Evolutionary conservation across 495 filamentous ascomycete genomes (phyloP).

Genomic region (Daldinia vernicosa): DNA sequence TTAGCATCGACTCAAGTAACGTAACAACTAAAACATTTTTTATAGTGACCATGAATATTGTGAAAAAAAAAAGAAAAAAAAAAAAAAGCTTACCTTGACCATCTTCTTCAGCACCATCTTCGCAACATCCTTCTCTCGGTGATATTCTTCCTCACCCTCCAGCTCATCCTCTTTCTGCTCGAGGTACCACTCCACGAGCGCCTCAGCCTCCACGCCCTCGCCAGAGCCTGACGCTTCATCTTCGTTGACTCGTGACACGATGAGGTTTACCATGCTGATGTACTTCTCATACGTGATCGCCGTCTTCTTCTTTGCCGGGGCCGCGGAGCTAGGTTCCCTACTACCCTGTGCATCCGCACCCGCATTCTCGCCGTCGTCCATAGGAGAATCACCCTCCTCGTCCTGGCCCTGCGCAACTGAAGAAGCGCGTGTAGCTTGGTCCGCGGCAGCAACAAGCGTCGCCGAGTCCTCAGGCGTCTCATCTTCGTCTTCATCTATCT

Average conservation of each 20-base stretch:
- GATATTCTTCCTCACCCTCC: slow-evolving; percentile 78
- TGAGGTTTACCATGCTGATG: slow-evolving; percentile 83
- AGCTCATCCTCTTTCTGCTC: slow-evolving; percentile 92
- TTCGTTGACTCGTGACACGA: slow-evolving; percentile 75
- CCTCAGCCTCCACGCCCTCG: slow-evolving; percentile 90
- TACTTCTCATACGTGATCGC: slow-evolving; percentile 98
- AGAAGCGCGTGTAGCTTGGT: slow-evolving; percentile 51
- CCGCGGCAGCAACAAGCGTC: slow-evolving; percentile 50
- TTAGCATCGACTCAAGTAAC: slow-evolving; percentile 2
- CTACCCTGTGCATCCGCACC: slow-evolving; percentile 51
- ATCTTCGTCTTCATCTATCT: slow-evolving; percentile 86
- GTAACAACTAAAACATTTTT: not conserved
- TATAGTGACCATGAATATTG: not conserved
- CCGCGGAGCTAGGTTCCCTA: slow-evolving; percentile 43
- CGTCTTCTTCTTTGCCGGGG: slow-evolving; percentile 69
- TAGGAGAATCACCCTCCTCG: slow-evolving; percentile 74
- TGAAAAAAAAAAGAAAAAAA: slow-evolving; percentile 1
- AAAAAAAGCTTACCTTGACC: slow-evolving; percentile 78
- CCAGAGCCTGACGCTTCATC: slow-evolving; percentile 79
- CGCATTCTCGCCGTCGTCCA: slow-evolving; percentile 66
- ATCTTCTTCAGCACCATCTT: slow-evolving; percentile 93
- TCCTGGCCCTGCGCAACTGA: slow-evolving; percentile 47
- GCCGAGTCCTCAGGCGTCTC: slow-evolving; percentile 48
- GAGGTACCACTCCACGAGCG: slow-evolving; percentile 88
- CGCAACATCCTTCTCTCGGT: slow-evolving; percentile 77